A percentile compares a stretch with the other conserved stretches of the same genome.
phyloP scores from a whole-genome alignment of 2,329 filamentous ascomycete species.

The Colletotrichum destructivum region DNA sequence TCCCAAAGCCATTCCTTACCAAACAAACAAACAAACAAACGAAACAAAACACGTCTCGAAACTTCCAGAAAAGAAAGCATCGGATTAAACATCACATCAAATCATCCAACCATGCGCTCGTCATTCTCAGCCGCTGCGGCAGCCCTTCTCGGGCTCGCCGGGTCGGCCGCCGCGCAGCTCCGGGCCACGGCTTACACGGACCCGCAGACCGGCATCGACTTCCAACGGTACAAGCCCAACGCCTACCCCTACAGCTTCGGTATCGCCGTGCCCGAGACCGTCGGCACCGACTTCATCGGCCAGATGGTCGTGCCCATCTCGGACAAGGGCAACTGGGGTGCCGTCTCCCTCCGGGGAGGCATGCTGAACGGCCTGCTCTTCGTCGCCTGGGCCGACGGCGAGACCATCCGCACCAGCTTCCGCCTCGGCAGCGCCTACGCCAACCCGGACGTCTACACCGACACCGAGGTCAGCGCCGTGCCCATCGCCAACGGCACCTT shows the following conservation, averaged over 20 bases:
- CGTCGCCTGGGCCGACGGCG: slow-evolving; percentile 64
- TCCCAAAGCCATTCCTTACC: slow-evolving; percentile 10
- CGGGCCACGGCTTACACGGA: slow-evolving; percentile 55
- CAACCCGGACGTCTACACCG: slow-evolving; percentile 62
- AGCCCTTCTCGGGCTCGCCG: slow-evolving; percentile 44
- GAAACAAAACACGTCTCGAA: background rate
- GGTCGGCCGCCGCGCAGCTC: slow-evolving; percentile 46
- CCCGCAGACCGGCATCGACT: slow-evolving; percentile 59
- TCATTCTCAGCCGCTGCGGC: slow-evolving; percentile 30
- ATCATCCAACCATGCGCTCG: slow-evolving; percentile 39
- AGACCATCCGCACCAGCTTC: slow-evolving; percentile 54
- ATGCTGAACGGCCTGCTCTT: slow-evolving; percentile 66
- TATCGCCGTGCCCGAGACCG: slow-evolving; percentile 64
- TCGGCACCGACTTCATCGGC: slow-evolving; percentile 67
- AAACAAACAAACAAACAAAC: background rate
- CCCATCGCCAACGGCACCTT: slow-evolving; percentile 67
- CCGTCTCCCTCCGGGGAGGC: slow-evolving; percentile 60
- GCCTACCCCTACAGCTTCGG: slow-evolving; percentile 61
- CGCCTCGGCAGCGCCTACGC: slow-evolving; percentile 58
- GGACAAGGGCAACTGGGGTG: slow-evolving; percentile 62
- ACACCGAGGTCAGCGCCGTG: slow-evolving; percentile 53
- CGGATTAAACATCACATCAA: background rate
- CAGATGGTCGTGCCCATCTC: slow-evolving; percentile 60
- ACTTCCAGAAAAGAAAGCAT: slow-evolving; percentile 1
- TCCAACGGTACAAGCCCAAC: slow-evolving; percentile 33